These are phyloP conservation scores for Kazachstania sp. DNA, from an alignment of 1,139 yeast species.

Conservation along the genomic window DNA sequence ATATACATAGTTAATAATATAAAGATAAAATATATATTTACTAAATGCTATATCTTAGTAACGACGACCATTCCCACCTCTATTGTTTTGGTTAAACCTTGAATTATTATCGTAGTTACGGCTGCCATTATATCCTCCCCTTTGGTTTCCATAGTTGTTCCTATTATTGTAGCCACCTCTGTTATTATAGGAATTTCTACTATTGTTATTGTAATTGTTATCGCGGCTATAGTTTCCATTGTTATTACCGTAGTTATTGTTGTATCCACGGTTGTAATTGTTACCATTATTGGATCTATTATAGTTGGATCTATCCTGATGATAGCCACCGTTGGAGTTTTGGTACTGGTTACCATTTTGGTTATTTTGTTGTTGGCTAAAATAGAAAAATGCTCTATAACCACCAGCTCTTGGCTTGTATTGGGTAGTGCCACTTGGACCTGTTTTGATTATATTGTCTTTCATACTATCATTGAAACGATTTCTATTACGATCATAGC, in stretches of 20 bases:
- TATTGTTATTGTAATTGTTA: neutral
- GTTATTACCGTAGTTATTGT: conserved; percentile 13
- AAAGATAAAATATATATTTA: no score
- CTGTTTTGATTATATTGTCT: conserved; percentile 29
- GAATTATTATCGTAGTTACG: neutral
- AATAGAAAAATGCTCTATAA: conserved; percentile 32
- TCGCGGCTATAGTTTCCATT: conserved; percentile 16
- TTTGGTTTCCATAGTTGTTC: neutral
- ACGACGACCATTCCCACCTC: conserved; percentile 4
- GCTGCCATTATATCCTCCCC: conserved; percentile 1
- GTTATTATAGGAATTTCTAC: no score
- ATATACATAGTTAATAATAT: no score
- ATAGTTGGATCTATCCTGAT: neutral
- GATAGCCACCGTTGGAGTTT: neutral
- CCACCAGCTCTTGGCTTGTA: conserved; percentile 38
- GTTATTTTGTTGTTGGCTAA: conserved; percentile 13
- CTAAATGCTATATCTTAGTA: neutral
- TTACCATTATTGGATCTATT: conserved; percentile 5
- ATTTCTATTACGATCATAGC: conserved; percentile 19
- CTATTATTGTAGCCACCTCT: neutral
- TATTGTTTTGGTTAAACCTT: conserved; percentile 1
- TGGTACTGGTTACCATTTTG: neutral
- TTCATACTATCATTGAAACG: conserved; percentile 26
- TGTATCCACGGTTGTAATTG: conserved; percentile 5
- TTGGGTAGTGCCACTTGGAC: conserved; percentile 34